Base-by-base conservation (phyloP, 805 yeast genomes). In the Metschnikowia orientalis region DNA sequence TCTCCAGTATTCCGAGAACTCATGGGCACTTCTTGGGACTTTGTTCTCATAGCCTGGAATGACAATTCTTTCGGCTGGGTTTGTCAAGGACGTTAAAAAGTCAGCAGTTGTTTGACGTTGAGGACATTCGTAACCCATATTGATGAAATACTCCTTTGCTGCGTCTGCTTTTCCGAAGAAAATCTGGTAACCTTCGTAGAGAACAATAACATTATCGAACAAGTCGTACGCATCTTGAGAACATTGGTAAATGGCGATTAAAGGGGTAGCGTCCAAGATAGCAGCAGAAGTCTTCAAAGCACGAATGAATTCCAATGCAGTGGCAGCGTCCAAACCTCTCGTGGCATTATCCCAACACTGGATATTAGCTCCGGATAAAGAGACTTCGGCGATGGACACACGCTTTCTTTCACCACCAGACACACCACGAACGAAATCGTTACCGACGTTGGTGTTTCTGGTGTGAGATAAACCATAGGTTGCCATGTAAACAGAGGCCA, bases 361-460 rank as follows among this genome's bases (percentile, higher is more conserved):
- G 13, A 70, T 37, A 16, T 45, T 42, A 22, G 76, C 73, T 34
- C 72, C 64, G 49, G 71, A 61, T 19, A 73, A 67, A 47, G 73
- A 67, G 3, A 75, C 81, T 55, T 79, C 85, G 3, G 80, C 84
- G 45, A 79, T 71, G 4, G 83, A 76, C 15, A 78, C 83, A 61
- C 85, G 74, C 59, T 79, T 79, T 47, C 85, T 62, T 59, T 79
- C 82, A 59, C 85, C 85, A 50, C 85, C 85, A 21, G 83, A 77
- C 28, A 79, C 76, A 56, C 85, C 85, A 55, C 83, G 67, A 11
- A 79, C 75, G 38, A 63, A 75, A 44, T 77, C 81, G 48, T 76
- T 70, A 56, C 84, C 84, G 27, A 77, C 82, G 40, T 69, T 71
- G 22, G 81, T 75, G 44, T 76, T 56, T 35, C 67, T 57, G 6